Percentiles rank a stretch among this genome's conserved stretches.
Conservation (phyloP, 371 early-diverging fungal genomes). For the Apophysomyces elegans region DNA sequence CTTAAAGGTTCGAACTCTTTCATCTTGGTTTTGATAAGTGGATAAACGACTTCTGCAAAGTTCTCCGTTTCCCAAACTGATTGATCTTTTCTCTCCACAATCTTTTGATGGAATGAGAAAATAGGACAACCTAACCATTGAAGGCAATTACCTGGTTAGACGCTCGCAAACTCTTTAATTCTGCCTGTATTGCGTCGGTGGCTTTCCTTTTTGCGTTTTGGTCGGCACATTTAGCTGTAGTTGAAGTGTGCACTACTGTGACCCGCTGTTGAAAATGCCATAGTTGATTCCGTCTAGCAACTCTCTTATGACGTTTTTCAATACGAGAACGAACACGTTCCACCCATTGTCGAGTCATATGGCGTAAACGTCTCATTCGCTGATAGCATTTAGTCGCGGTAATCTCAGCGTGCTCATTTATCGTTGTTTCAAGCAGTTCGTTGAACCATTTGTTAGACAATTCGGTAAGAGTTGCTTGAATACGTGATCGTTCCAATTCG, state of each 20-base stretch:
- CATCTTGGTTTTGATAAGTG: constrained; percentile 18
- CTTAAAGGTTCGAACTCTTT: neutral
- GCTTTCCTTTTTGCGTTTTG: constrained; percentile 9
- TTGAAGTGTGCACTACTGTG: neutral
- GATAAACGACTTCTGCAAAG: constrained; percentile 27
- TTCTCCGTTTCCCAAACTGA: constrained; percentile 35
- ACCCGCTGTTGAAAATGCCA: constrained; percentile 14
- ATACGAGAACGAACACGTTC: constrained; percentile 21
- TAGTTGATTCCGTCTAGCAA: constrained; percentile 4
- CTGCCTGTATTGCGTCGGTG: constrained; percentile 3
- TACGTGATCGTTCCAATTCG: constrained; percentile 12
- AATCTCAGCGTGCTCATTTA: constrained; percentile 12
- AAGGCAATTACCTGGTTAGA: constrained; percentile 9
- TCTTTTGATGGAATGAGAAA: neutral
- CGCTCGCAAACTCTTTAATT: neutral
- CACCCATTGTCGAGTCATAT: constrained; percentile 11
- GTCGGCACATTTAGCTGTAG: neutral
- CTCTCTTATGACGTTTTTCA: constrained; percentile 12
- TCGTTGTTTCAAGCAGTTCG: constrained; percentile 4
- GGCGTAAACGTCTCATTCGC: constrained; percentile 11
- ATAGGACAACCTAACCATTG: neutral
- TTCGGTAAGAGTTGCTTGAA: constrained; percentile 12
- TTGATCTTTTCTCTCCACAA: constrained; percentile 6
- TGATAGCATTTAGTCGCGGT: constrained; percentile 7
- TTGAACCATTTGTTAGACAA: neutral